Percentiles rank a stretch among this genome's conserved stretches.
These are phyloP conservation scores for Leptographium radiaticola DNA, from an alignment of 2,329 filamentous ascomycete species.

Conservation along the genomic window DNA sequence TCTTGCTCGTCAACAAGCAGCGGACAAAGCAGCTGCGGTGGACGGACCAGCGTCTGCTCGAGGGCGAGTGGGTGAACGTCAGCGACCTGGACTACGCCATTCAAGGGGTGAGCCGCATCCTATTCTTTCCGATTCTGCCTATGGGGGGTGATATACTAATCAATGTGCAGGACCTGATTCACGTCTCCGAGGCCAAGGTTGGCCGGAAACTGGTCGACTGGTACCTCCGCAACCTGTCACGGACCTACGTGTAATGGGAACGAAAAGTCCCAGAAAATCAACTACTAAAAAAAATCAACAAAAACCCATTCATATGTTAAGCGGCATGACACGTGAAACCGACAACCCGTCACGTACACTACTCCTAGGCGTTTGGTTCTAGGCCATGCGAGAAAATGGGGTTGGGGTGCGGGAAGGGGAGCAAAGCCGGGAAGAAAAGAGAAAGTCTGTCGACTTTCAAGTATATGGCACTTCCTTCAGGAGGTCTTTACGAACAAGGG, in stretches of 20 bases:
- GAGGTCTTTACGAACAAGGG: too few relatives aligned
- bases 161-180: constrained; percentile 67
- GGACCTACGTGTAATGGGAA: constrained; percentile 61
- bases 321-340: background rate
- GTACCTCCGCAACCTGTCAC: constrained; percentile 93
- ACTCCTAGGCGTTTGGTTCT: background rate
- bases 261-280: background rate
- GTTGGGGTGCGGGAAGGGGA: too few relatives aligned
- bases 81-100: constrained; percentile 96
- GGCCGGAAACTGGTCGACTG: constrained; percentile 95
- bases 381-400: background rate
- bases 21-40: constrained; percentile 92
- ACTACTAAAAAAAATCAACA: background rate
- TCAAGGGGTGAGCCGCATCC: constrained; percentile 58
- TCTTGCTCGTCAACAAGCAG: constrained; percentile 97
- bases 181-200: constrained; percentile 97
- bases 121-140: background rate
- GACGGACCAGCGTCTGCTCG: constrained; percentile 77
- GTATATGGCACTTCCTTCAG: too few relatives aligned
- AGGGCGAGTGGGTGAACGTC: constrained; percentile 84
- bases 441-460: too few relatives aligned
- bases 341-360: background rate
- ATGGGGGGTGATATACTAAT: background rate
- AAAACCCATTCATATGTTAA: background rate
- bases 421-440: too few relatives aligned